Evolutionary conservation across 257 asterid species (phyloP).

Genomic region (Fraxinus excelsior): DNA sequence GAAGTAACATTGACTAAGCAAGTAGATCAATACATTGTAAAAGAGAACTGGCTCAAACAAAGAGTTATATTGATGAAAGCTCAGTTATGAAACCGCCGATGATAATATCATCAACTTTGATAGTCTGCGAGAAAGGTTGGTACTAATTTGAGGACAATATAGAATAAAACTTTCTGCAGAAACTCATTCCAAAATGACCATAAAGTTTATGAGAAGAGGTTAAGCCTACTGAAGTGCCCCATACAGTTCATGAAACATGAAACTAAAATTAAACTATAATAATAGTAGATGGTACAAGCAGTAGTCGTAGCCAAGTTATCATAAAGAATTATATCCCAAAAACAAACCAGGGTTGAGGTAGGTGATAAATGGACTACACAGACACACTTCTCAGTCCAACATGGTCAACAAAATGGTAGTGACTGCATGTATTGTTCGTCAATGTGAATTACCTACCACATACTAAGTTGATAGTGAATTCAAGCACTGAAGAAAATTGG

Average conservation of each 20-base stretch:
- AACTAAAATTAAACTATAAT: neutral
- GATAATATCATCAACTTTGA: neutral
- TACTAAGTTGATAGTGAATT: conserved; percentile 3
- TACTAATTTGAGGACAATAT: neutral
- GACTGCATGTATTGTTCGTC: conserved; percentile 11
- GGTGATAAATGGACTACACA: neutral
- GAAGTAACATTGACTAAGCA: neutral
- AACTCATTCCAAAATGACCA: neutral
- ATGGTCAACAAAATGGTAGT: neutral
- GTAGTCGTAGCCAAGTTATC: conserved; percentile 1
- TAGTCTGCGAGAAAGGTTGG: neutral
- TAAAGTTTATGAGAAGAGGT: neutral
- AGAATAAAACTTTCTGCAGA: neutral
- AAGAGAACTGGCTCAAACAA: neutral
- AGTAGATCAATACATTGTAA: neutral
- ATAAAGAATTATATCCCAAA: conserved; percentile 1
- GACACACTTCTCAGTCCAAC: conserved; percentile 16
- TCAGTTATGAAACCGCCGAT: neutral
- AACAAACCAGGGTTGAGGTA: neutral
- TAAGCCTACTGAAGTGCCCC: neutral
- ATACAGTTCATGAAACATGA: neutral
- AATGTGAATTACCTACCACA: conserved; percentile 2
- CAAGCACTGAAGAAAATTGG: neutral
- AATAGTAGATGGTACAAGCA: neutral
- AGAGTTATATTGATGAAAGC: neutral